Base-by-base conservation (phyloP, 1,284 basidiomycete species). In the Pseudozyma sp. region DNA sequence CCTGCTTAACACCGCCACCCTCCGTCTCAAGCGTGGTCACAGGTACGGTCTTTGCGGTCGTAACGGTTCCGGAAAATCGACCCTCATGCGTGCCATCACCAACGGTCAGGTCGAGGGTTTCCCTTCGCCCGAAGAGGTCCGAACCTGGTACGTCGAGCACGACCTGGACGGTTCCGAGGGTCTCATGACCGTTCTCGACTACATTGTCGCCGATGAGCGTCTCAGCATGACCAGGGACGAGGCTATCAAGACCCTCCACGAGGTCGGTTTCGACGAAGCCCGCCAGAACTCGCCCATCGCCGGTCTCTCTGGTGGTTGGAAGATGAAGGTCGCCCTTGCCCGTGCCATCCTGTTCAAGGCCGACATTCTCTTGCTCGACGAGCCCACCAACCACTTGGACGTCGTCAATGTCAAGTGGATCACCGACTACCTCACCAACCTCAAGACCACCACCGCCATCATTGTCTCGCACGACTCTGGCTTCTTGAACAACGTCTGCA, bases 101-200 rank as follows among this genome's bases (percentile, higher is more conserved):
- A 84, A 84, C 74, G 82, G 82, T 48, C 82, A 84, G 76, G 82
- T 84, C 64, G 82, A 84, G 76, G 82, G 82, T 56, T 84, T 84
- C 82, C 82, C 82, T 35, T 83, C 82, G 50, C 82, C 82, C 58
- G 82, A 84, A 6, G 81, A 80, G 74, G 82, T 84, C 58, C 78
- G 78, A 35, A 84, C 82, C 59, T 84, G 81, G 81, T 84, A 84
- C 81, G 82, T 84, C 74, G 82, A 84, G 79, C 82, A 84, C 81
- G 82, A 84, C 63, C 68, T 84, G 54, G 82, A 84, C 77, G 82
- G 82, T 42, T 84, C 82, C 31, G 82, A 84, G 77, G 82, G 81
- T 70, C 62, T 68, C 44, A 83, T 79, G 51, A 82, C 81, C 34
- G 81, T 84, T 47, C 55, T 84, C 53, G 82, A 84, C 52, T 84